Evolutionary conservation across 169 alveolate species (phyloP), one percentile per base, ranked within the genome.

Genomic region (Plasmodium fragile): DNA sequence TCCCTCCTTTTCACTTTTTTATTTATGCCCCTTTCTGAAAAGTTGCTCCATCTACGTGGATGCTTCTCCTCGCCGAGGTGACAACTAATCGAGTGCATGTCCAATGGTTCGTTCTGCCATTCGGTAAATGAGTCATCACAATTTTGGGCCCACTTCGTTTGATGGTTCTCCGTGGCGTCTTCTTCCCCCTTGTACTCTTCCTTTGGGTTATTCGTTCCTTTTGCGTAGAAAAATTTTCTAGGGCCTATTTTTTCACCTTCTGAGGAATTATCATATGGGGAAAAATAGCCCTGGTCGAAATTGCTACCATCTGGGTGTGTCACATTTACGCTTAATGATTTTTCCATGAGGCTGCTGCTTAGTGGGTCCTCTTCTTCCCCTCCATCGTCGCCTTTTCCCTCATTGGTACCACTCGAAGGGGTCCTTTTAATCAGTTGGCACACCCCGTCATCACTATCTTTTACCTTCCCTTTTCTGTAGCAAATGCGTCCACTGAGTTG

Each of bases 11-110:
- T 81, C 18, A 22, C 8, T 18, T 49, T 81, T 81, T 81, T 81
- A 36, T 81, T 81, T 53, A 81, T 81, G 28, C 39, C 78, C 36
- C 89, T 81, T 10, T 77, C 70, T 30, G 39, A 52, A n/a, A 49
- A 7, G 41, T 81, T 81, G 25, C 72, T 34, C 55, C 73, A 18
- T 65, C 8, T 81, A 49, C 18, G 11, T 7, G 72, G 36, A 34
- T 81, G 30, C 22, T 81, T 81, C 8, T 10, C 75, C 75, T 22
- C 75, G 3, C 75, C 3, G 41, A 28, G 36, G 39, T 65, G 36
- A 65, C 7, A 65, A 65, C 75, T 65, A 65, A 0, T 28, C n/a
- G 75, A 11, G 39, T 18, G 30, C 0, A 65, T 4, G 36, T 65
- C 75, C 75, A 65, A 65, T 28, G n/a, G 6, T 65, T 65, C 75